A percentile compares a stretch with the other conserved stretches of the same genome.
phyloP scores from a whole-genome alignment of 108 stramenopile species.

The Cyclotella choctawhatcheeana region DNA sequence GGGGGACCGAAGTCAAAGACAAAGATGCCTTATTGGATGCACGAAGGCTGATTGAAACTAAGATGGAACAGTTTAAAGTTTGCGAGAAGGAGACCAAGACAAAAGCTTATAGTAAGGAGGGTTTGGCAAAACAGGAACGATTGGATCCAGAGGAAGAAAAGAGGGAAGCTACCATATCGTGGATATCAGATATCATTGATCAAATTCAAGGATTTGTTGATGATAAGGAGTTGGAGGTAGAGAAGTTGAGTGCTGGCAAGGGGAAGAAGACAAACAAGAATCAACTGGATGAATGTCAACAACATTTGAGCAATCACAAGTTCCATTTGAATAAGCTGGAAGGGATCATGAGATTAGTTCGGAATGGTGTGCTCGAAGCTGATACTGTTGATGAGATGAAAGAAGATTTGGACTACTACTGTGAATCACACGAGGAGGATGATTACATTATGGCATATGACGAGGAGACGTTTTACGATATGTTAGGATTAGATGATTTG shows the following conservation, averaged over 20 bases:
- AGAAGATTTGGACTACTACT: constrained; percentile 97
- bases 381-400: constrained; percentile 85
- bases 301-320: constrained; percentile 81
- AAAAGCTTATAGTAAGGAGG: constrained; percentile 98
- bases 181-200: constrained; percentile 83
- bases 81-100: constrained; percentile 99
- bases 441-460: constrained; percentile 92
- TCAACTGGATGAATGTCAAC: constrained; percentile 79
- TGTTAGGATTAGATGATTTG: constrained; percentile 84
- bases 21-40: constrained; percentile 89
- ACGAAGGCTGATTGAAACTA: constrained; percentile 91
- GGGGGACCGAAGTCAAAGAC: constrained; percentile 96
- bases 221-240: constrained; percentile 90
- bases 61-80: constrained; percentile 99
- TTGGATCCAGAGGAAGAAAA: constrained; percentile 85
- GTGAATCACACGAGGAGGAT: constrained; percentile 90
- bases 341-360: constrained; percentile 94
- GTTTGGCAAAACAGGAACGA: constrained; percentile 83
- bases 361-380: constrained; percentile 89
- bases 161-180: constrained; percentile 69
- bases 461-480: constrained; percentile 92
- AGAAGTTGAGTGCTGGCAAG: constrained; percentile 76
- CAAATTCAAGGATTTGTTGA: constrained; percentile 73
- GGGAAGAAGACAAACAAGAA: constrained; percentile 87
- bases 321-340: constrained; percentile 95